Conservation (phyloP, 2,329 filamentous ascomycete genomes). For the Akanthomyces dipterigenus region DNA sequence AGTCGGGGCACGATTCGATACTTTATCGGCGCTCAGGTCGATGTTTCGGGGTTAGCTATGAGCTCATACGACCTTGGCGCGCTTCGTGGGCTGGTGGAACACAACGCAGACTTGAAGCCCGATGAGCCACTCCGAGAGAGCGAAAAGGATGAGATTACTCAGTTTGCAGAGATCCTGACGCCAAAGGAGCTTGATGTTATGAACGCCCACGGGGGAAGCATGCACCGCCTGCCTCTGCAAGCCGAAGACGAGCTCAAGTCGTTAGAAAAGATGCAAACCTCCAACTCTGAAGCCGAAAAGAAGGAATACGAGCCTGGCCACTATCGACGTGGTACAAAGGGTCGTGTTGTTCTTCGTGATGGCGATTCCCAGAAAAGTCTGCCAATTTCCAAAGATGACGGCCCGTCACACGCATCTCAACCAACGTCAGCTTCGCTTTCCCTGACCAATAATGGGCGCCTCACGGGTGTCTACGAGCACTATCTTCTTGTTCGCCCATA, state of each 20-base stretch:
- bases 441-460: conserved; percentile 18
- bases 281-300: neutral
- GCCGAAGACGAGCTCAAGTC: neutral
- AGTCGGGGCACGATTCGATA: conserved; percentile 58
- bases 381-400: conserved; percentile 23
- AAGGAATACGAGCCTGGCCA: neutral
- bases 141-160: conserved; percentile 56
- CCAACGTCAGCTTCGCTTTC: neutral
- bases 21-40: conserved; percentile 61
- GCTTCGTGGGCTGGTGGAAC: conserved; percentile 37
- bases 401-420: neutral
- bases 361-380: conserved; percentile 16
- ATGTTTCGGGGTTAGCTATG: conserved; percentile 58
- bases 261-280: conserved; percentile 7
- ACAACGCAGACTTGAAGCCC: conserved; percentile 8
- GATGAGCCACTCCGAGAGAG: conserved; percentile 7
- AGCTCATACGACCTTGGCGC: conserved; percentile 58
- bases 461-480: conserved; percentile 37
- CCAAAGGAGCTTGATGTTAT: conserved; percentile 58
- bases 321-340: conserved; percentile 6
- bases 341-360: conserved; percentile 15
- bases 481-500: conserved; percentile 61
- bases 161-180: conserved; percentile 64
- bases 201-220: conserved; percentile 53
- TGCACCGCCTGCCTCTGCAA: conserved; percentile 40